Percentiles rank a stretch among this genome's conserved stretches.
Evolutionary conservation across 176 grass and related monocot genomes (phyloP).

Genomic region (Paspalum notatum): DNA sequence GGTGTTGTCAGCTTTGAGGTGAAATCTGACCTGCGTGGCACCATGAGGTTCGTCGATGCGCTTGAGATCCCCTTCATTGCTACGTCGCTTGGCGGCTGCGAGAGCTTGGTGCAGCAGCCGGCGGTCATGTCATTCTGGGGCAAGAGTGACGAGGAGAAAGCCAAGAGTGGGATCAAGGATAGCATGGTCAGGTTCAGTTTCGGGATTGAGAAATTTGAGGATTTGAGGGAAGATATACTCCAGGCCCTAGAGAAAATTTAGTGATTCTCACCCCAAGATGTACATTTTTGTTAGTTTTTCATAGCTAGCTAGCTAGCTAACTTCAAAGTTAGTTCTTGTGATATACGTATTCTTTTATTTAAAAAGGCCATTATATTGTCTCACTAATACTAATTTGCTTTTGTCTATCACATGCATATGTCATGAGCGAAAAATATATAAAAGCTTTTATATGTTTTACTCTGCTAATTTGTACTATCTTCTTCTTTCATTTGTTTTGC

Average conservation of each 20-base stretch:
- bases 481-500: no score
- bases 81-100: slow-evolving; percentile 60
- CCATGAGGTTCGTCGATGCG: slow-evolving; percentile 56
- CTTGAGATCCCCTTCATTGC: slow-evolving; percentile 63
- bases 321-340: no score
- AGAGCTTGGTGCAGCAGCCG: slow-evolving; percentile 65
- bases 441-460: no score
- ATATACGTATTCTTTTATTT: no score
- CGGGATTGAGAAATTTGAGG: slow-evolving; percentile 64
- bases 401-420: no score
- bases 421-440: no score
- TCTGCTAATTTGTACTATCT: no score
- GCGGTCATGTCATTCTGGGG: slow-evolving; percentile 65
- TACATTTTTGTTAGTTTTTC: no score
- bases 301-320: background rate
- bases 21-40: slow-evolving; percentile 24
- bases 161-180: slow-evolving; percentile 54
- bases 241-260: slow-evolving; percentile 59
- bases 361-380: no score
- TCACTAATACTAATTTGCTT: no score
- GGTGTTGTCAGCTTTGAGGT: slow-evolving; percentile 66
- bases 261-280: background rate
- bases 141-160: slow-evolving; percentile 36
- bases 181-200: slow-evolving; percentile 64
- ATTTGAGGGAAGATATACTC: slow-evolving; percentile 58